Conservation (phyloP, 306 rosid species). For the Ormosia semicastrata region DNA sequence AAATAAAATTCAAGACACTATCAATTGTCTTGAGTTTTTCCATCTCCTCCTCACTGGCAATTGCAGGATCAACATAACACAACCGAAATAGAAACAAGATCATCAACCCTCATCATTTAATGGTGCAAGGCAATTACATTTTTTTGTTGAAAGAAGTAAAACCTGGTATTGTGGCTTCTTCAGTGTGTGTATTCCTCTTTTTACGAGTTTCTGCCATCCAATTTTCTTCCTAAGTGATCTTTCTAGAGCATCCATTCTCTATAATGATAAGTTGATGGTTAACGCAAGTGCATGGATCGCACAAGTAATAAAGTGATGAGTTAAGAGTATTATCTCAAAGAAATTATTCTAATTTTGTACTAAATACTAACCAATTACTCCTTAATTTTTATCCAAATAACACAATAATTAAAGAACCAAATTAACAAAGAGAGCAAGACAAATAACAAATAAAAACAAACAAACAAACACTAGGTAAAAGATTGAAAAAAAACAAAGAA, state of each 20-base stretch:
- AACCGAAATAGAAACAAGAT: slow-evolving; percentile 52
- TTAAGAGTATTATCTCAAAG: no score
- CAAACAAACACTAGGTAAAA: no score
- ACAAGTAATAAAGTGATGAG: no score
- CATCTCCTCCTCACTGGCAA: slow-evolving; percentile 59
- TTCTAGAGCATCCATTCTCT: slow-evolving; percentile 72
- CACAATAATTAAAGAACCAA: no score
- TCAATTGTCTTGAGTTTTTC: slow-evolving; percentile 72
- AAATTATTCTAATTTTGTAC: no score
- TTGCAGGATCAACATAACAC: slow-evolving; percentile 83
- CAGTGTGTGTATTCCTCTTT: slow-evolving; percentile 85
- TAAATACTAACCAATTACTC: no score
- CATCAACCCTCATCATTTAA: slow-evolving; percentile 27
- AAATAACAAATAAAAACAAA: no score
- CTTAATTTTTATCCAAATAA: no score
- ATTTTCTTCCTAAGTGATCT: slow-evolving; percentile 53
- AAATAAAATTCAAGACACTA: slow-evolving; percentile 51
- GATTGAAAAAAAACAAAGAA: no score
- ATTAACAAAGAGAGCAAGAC: no score
- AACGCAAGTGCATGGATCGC: no score
- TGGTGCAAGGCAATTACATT: neutral
- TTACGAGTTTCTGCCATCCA: slow-evolving; percentile 77
- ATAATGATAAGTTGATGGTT: neutral
- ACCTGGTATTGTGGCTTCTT: slow-evolving; percentile 84
- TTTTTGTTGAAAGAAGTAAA: neutral